A percentile compares a stretch with the other conserved stretches of the same genome.
Conservation (phyloP, 805 yeast species). For the Suhomyces canberraensis region DNA sequence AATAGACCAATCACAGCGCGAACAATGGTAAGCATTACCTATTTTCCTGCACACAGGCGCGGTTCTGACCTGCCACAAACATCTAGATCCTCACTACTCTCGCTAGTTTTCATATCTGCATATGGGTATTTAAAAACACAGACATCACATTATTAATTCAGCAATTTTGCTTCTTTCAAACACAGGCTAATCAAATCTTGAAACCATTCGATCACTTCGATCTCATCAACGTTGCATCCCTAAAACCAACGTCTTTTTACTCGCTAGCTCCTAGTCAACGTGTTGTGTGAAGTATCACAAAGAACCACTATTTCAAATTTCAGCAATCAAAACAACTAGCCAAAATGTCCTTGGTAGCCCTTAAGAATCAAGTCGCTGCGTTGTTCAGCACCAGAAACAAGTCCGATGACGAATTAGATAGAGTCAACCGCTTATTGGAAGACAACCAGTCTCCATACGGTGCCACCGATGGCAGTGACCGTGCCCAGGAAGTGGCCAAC, state of each 20-base stretch:
- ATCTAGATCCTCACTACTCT: too few relatives aligned
- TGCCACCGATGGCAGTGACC: conserved; percentile 26
- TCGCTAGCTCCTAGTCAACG: too few relatives aligned
- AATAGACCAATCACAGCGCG: conserved; percentile 5
- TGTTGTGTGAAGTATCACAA: too few relatives aligned
- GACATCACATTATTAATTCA: background rate
- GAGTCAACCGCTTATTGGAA: conserved; percentile 30
- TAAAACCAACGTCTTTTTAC: too few relatives aligned
- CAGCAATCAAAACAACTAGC: too few relatives aligned
- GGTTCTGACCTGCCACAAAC: background rate
- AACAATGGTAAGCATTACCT: conserved; percentile 2
- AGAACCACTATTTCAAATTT: too few relatives aligned
- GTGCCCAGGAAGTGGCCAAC: conserved; percentile 33
- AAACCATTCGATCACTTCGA: too few relatives aligned
- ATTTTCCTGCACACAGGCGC: conserved; percentile 1
- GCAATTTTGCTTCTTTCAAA: background rate
- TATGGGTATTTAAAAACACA: background rate
- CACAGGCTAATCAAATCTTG: too few relatives aligned
- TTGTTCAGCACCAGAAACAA: conserved; percentile 20
- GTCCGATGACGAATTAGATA: conserved; percentile 30
- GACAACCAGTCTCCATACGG: conserved; percentile 38
- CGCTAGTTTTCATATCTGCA: too few relatives aligned
- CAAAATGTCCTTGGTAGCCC: conserved; percentile 31
- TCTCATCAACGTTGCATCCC: too few relatives aligned
- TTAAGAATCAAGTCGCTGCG: conserved; percentile 33